Percentiles rank a stretch among this genome's conserved stretches.
phyloP scores from a whole-genome alignment of 192 early-diverging fungal genomes.

The Dimargaris xerosporica region DNA sequence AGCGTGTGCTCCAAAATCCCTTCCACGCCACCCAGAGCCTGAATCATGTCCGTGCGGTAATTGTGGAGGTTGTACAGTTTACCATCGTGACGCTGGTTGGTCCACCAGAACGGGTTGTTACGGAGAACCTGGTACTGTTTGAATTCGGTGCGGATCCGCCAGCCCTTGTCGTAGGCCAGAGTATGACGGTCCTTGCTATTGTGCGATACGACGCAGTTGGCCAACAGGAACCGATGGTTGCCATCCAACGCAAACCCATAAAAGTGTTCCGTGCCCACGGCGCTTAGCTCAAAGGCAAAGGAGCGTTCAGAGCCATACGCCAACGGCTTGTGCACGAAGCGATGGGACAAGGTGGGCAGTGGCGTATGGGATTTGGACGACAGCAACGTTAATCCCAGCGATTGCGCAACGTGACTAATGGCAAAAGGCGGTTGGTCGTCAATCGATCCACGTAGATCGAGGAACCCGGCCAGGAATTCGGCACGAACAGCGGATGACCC shows the following conservation, averaged over 20 bases:
- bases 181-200: constrained; percentile 89
- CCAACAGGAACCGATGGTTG: constrained; percentile 21
- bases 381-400: background rate
- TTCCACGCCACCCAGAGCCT: constrained; percentile 95
- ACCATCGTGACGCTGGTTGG: constrained; percentile 63
- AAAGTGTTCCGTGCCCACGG: constrained; percentile 12
- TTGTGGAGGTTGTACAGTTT: constrained; percentile 91
- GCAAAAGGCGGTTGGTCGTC: background rate
- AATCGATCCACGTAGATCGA: background rate
- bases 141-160: constrained; percentile 91
- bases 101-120: constrained; percentile 96
- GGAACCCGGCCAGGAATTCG: background rate
- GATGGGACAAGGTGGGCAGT: background rate
- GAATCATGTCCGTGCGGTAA: constrained; percentile 98
- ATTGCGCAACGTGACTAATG: too few relatives aligned
- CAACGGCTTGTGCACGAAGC: background rate
- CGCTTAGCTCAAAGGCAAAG: background rate
- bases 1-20: constrained; percentile 97
- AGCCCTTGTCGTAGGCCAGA: constrained; percentile 97
- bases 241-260: constrained; percentile 34
- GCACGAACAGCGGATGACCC: background rate
- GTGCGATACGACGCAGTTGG: constrained; percentile 18
- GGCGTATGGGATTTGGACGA: background rate
- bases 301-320: background rate
- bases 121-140: constrained; percentile 95